Evolutionary conservation across 2,329 filamentous ascomycete genomes (phyloP).

Genomic region (Leptographium radiaticola): DNA sequence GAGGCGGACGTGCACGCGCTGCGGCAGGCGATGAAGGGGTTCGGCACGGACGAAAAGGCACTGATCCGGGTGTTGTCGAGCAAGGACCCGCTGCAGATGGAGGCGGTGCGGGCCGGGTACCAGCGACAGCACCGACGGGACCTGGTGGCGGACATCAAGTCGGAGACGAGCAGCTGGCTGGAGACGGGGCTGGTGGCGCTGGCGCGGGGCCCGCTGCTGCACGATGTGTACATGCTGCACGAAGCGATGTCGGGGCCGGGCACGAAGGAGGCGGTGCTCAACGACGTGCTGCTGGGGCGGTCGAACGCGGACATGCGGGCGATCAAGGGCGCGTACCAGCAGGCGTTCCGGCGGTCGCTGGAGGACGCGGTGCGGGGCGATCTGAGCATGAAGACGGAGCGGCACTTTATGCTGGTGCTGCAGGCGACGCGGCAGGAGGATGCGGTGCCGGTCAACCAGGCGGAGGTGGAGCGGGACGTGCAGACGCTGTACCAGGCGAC

Average conservation of each 20-base stretch:
- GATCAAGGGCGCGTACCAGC: conserved; percentile 69
- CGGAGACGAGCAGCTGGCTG: conserved; percentile 65
- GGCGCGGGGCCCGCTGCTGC: conserved; percentile 62
- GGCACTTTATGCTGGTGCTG: conserved; percentile 73
- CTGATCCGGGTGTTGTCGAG: conserved; percentile 58
- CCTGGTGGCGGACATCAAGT: conserved; percentile 62
- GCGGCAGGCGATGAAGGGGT: conserved; percentile 75
- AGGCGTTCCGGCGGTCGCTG: conserved; percentile 51
- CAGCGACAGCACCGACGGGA: conserved; percentile 50
- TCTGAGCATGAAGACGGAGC: conserved; percentile 73
- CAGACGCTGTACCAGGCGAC: conserved; percentile 66
- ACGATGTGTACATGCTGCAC: conserved; percentile 60
- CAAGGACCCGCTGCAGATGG: conserved; percentile 68
- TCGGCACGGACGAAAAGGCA: conserved; percentile 74
- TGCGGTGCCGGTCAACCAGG: conserved; percentile 55
- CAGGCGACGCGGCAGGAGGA: conserved; percentile 67
- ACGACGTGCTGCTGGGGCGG: conserved; percentile 71
- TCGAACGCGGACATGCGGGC: conserved; percentile 79
- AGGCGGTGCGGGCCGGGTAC: conserved; percentile 55
- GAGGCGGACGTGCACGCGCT: conserved; percentile 56
- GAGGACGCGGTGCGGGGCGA: conserved; percentile 64
- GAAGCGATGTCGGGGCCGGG: conserved; percentile 66
- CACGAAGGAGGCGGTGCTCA: conserved; percentile 75
- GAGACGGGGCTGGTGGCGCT: conserved; percentile 62
- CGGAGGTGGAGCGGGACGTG: conserved; percentile 63